phyloP scores from a whole-genome alignment of 1,139 yeast species.

The Debaryomyces subglobosus region DNA sequence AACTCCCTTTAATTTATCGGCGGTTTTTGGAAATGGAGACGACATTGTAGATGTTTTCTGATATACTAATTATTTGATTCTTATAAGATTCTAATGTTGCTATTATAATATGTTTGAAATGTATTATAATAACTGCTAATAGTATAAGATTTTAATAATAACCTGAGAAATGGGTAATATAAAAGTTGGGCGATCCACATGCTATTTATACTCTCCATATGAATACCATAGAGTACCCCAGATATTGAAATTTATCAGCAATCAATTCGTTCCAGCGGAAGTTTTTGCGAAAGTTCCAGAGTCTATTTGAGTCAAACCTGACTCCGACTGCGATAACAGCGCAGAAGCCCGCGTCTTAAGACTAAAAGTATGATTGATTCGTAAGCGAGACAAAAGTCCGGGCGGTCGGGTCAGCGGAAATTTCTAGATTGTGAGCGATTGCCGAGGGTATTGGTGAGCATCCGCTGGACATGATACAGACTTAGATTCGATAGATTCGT shows the following conservation, averaged over 20 bases:
- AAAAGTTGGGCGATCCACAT: conserved; percentile 1
- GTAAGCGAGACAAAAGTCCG: not conserved
- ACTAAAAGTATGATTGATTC: not conserved
- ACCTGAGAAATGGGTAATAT: not conserved
- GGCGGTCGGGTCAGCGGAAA: not conserved
- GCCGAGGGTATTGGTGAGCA: not conserved
- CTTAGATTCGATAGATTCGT: not conserved
- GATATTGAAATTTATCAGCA: conserved; percentile 4
- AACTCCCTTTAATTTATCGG: conserved; percentile 62
- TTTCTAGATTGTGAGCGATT: not conserved
- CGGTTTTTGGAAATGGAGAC: conserved; percentile 55
- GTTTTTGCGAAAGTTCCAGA: not conserved
- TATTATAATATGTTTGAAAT: not conserved
- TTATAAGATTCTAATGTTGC: not conserved
- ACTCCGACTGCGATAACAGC: conserved; percentile 2
- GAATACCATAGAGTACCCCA: conserved; percentile 7
- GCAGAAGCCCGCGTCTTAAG: not conserved
- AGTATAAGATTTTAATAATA: not conserved
- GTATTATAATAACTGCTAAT: not conserved
- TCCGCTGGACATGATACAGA: not conserved
- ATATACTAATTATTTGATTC: not conserved
- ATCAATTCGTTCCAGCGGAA: conserved; percentile 18
- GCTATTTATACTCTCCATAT: conserved; percentile 5
- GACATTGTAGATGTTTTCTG: conserved; percentile 30
- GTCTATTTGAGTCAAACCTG: conserved; percentile 6